phyloP scores from a whole-genome alignment of 495 filamentous ascomycete genomes.

The Cenococcum geophilum region DNA sequence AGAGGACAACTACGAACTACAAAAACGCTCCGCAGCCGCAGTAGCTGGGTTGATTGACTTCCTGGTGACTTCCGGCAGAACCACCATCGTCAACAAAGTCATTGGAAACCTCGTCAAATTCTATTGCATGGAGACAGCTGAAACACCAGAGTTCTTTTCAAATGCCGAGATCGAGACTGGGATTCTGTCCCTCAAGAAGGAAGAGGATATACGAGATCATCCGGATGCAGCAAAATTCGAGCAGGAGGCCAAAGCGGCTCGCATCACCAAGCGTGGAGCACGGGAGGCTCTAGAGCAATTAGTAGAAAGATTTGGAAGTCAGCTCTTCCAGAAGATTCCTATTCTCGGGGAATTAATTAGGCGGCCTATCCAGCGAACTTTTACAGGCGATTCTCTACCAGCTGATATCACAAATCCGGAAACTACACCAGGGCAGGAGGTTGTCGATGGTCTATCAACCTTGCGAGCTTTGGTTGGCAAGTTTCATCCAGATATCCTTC shows the following conservation, averaged over 20 bases:
- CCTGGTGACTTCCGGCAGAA: constrained; percentile 68
- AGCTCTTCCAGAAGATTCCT: constrained; percentile 72
- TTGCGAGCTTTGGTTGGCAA: constrained; percentile 84
- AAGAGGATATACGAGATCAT: constrained; percentile 92
- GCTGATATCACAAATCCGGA: constrained; percentile 61
- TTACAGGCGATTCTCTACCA: constrained; percentile 63
- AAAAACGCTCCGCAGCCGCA: constrained; percentile 77
- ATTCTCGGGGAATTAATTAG: constrained; percentile 75
- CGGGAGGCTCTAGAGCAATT: constrained; percentile 93
- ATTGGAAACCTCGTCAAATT: constrained; percentile 92
- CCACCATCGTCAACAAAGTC: constrained; percentile 84
- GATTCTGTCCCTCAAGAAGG: constrained; percentile 88
- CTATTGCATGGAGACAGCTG: constrained; percentile 92
- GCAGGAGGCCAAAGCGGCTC: constrained; percentile 73
- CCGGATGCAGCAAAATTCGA: constrained; percentile 84
- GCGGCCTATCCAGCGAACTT: constrained; percentile 65
- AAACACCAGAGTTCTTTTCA: constrained; percentile 87
- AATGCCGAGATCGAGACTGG: constrained; percentile 67
- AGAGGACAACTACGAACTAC: constrained; percentile 86
- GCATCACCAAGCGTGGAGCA: constrained; percentile 83
- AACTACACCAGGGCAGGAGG: constrained; percentile 73
- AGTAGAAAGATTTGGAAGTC: constrained; percentile 64
- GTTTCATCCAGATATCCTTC: constrained; percentile 63
- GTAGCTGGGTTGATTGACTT: constrained; percentile 78
- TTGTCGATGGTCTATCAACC: constrained; percentile 88